phyloP scores from a whole-genome alignment of 805 yeast species.

The Barnettozyma sp. region DNA sequence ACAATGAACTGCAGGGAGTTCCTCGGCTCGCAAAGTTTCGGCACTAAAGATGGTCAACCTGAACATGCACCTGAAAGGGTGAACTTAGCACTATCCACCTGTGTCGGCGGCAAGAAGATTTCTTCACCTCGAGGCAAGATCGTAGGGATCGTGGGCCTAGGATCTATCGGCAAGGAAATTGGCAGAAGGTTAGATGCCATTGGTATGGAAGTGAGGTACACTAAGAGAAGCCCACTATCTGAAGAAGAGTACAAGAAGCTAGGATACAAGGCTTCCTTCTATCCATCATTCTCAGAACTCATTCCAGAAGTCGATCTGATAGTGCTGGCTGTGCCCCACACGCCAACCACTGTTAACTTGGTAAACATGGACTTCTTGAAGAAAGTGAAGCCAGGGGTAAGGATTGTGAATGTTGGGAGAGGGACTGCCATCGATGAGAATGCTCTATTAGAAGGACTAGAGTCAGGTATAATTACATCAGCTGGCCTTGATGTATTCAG shows the following conservation, averaged over 20 bases:
- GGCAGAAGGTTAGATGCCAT: conserved; percentile 49
- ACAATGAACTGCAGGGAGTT: conserved; percentile 41
- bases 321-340: conserved; percentile 62
- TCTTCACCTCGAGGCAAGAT: conserved; percentile 50
- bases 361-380: conserved; percentile 43
- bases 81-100: conserved; percentile 35
- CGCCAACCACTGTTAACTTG: conserved; percentile 48
- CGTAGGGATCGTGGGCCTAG: conserved; percentile 67
- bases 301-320: conserved; percentile 44
- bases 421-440: conserved; percentile 63
- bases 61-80: conserved; percentile 27
- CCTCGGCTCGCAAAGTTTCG: conserved; percentile 28
- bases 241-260: conserved; percentile 30
- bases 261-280: conserved; percentile 40
- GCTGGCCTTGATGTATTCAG: conserved; percentile 73
- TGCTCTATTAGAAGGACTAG: conserved; percentile 55
- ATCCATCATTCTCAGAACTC: conserved; percentile 38
- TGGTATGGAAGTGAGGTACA: conserved; percentile 60
- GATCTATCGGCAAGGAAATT: conserved; percentile 62
- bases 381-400: conserved; percentile 44
- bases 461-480: conserved; percentile 51
- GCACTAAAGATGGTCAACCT: conserved; percentile 27
- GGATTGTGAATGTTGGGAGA: conserved; percentile 70
- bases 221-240: conserved; percentile 44
- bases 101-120: conserved; percentile 39